Evolutionary conservation across 371 early-diverging fungal genomes (phyloP).

Genomic region (Mortierella sp.): DNA sequence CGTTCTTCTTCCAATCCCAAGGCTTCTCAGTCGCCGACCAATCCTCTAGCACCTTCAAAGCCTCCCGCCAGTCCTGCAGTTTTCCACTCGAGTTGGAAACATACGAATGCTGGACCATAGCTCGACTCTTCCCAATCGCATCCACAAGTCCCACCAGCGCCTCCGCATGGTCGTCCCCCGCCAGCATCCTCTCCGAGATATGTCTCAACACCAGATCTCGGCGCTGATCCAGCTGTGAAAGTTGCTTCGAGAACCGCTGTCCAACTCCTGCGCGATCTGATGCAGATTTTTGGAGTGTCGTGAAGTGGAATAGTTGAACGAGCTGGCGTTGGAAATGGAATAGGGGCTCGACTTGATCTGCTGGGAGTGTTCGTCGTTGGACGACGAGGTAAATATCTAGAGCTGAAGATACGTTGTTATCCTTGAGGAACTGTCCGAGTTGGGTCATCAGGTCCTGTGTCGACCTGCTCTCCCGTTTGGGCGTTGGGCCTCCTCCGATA

Average conservation of each 20-base stretch:
- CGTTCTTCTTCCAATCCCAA: not conserved
- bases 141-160: conserved; percentile 25
- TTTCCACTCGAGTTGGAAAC: not conserved
- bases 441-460: conserved; percentile 2
- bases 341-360: conserved; percentile 2
- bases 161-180: not conserved
- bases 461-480: not conserved
- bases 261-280: not conserved
- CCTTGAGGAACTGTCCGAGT: conserved; percentile 14
- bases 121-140: conserved; percentile 39
- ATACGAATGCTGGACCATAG: conserved; percentile 28
- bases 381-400: conserved; percentile 4
- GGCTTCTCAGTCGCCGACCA: conserved; percentile 19
- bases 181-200: conserved; percentile 10
- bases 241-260: not conserved
- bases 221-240: conserved; percentile 2
- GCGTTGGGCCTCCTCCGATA: not conserved
- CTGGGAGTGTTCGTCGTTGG: conserved; percentile 10
- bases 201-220: conserved; percentile 20
- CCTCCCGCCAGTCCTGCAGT: conserved; percentile 37
- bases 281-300: conserved; percentile 4
- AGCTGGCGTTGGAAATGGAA: conserved; percentile 27
- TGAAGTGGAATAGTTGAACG: conserved; percentile 28
- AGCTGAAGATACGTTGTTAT: conserved; percentile 16
- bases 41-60: conserved; percentile 32